Base-by-base conservation (phyloP, 2,329 filamentous ascomycete species). In the Peltaster fructicola region DNA sequence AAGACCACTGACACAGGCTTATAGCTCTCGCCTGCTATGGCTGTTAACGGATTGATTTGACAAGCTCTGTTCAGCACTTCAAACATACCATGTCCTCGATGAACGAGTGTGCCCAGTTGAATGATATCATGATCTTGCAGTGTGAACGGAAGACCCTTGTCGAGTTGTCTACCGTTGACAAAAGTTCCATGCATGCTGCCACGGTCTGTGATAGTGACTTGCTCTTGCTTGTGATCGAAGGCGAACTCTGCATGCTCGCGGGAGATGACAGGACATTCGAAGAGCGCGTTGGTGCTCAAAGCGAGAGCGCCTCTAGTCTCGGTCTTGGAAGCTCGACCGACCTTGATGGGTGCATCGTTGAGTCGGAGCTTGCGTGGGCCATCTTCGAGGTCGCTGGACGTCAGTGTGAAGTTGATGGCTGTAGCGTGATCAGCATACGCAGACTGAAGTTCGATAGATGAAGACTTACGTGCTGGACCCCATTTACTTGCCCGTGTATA, bases 271-370 rank as follows among this genome's bases (percentile, higher is more conserved):
- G 45, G 40, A 28, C 44, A 48, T 27, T 47, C 42, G 37, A 48
- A 50, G 12, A 48, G 37, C 14, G 41, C 43, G 39, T 52, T 52
- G 31, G 37, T 29, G 7, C 23, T 5, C 6, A 25, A 16, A 3
- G 42, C 30, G 3, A 23, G 22, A 17, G 44, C 36, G 17, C 43
- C 39, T 39, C 55, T 55, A 36, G 36, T 22, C 5, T 41, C 32
- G 26, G 47, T 52, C 26, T 41, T 49, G 7, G 57, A 61, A 1
- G 56, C 46, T 13, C 57, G 55, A 16, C 56, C 56, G 33, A 61
- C 48, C 12, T 37, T 37, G 15, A 54, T 35, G 7, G 34, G 36
- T 7, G 38, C 17, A 20, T 25, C 23, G 35, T n/a, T n/a, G n/a
- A n/a, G n/a, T n/a, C n/a, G n/a, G n/a, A n/a, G n/a, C n/a, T 30